Evolutionary conservation across 306 rosid species (phyloP), one percentile per base, ranked within the genome.

Genomic region (Cucurbita pepo): DNA sequence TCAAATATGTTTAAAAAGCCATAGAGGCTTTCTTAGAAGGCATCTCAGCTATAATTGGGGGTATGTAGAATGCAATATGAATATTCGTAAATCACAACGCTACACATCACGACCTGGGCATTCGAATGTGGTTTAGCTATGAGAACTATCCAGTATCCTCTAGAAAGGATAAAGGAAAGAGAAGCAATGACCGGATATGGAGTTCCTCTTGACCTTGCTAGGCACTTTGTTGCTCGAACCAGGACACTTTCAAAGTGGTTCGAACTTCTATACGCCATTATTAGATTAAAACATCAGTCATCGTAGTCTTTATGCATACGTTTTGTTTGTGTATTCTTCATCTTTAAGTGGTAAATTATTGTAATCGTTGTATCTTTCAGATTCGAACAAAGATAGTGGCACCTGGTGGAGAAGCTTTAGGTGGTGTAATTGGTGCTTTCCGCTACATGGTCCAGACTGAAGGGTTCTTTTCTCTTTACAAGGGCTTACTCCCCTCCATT

Each of bases 331-430:
- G 53, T 18, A 64, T 64, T 43, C 52, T 41, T 43, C 18, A 43
- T 18, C 16, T 12, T 44, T 65, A 54, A 58, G 56, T 14, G 72
- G 25, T 47, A 34, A 62, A 57, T 47, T 56, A 15, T 7, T 25
- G 19, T 61, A 57, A 21, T 13, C 70, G 53, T 51, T 75, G 44
- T 63, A 25, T 65, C 76, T 81, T 81, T 71, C 86, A 94, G 99
- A 88, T 94, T 77, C 89, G 99, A 62, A 94, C 99, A 62, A 89
- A 88, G 84, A 40, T 94, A 60, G 97, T 94, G 78, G 99, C 99
- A 77, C 92, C 95, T 53, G 97, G 97, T 72, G 99, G 99, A 76
- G 99, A 91, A 78, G 88, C 92, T 75, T 83, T 91, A 77, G 97
- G 99, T 5, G 97, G 96, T 44, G 92, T 94, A 60, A 77, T 94